Percentiles rank a stretch among this genome's conserved stretches.
These are phyloP conservation scores for Phylloporus arenicola DNA, from an alignment of 768 basidiomycete genomes.

Conservation along the genomic window DNA sequence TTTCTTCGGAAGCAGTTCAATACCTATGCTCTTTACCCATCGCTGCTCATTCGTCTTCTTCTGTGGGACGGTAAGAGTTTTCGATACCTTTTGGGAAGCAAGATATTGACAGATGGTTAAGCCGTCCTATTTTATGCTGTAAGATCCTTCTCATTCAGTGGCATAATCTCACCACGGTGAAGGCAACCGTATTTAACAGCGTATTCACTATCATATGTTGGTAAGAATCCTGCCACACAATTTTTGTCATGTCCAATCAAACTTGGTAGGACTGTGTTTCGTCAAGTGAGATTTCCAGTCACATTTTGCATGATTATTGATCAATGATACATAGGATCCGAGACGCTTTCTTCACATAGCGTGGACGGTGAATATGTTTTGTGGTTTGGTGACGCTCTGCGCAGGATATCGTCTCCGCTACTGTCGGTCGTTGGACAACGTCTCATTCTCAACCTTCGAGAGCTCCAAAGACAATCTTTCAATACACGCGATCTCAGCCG, in stretches of 20 bases:
- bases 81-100: not conserved
- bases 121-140: constrained; percentile 6
- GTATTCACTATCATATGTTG: constrained; percentile 8
- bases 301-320: not conserved
- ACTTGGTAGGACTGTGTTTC: constrained; percentile 6
- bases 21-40: not conserved
- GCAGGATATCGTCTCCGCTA: constrained; percentile 12
- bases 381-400: not conserved
- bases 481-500: constrained; percentile 7
- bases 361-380: not conserved
- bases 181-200: constrained; percentile 5
- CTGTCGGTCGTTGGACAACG: constrained; percentile 16
- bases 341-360: constrained; percentile 3
- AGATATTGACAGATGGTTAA: not conserved
- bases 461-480: not conserved
- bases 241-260: not conserved
- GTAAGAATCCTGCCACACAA: constrained; percentile 1
- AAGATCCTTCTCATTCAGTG: not conserved
- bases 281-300: not conserved
- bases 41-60: not conserved
- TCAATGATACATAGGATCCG: constrained; percentile 7
- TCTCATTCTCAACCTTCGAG: constrained; percentile 16
- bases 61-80: constrained; percentile 6
- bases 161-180: not conserved
- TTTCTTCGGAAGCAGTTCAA: constrained; percentile 1